Evolutionary conservation across 176 grass and related monocot species (phyloP).

Genomic region (Oropetium thomaeum): DNA sequence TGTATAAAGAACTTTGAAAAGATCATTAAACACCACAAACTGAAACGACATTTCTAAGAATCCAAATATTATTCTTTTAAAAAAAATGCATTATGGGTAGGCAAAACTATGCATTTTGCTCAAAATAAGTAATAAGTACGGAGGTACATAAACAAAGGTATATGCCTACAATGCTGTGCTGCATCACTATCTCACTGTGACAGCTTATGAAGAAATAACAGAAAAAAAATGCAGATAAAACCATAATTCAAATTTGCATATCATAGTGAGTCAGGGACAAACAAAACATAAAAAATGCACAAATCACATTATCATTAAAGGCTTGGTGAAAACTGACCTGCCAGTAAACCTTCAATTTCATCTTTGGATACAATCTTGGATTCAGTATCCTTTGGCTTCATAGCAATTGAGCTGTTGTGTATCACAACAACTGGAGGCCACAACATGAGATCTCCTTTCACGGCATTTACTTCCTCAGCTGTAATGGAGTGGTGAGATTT

Average conservation of each 20-base stretch:
- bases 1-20: slow-evolving; percentile 15
- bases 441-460: slow-evolving; percentile 74
- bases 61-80: background rate
- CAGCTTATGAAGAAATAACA: background rate
- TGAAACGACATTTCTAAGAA: background rate
- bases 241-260: slow-evolving; percentile 2
- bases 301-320: slow-evolving; percentile 7
- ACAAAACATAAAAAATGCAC: slow-evolving; percentile 3
- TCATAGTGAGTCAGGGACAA: background rate
- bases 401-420: slow-evolving; percentile 51
- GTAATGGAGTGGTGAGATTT: slow-evolving; percentile 51
- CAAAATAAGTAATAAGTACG: background rate
- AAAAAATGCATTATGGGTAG: background rate
- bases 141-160: background rate
- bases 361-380: slow-evolving; percentile 45
- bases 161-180: background rate
- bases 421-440: slow-evolving; percentile 92
- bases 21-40: background rate
- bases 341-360: slow-evolving; percentile 63
- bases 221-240: background rate
- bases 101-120: slow-evolving; percentile 3
- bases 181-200: background rate
- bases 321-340: slow-evolving; percentile 52
- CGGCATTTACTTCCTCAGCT: slow-evolving; percentile 54
- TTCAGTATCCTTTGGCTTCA: slow-evolving; percentile 26